These are phyloP conservation scores for Wallacemonas sp. DNA, from an alignment of 208 protist genomes.

Conservation along the genomic window DNA sequence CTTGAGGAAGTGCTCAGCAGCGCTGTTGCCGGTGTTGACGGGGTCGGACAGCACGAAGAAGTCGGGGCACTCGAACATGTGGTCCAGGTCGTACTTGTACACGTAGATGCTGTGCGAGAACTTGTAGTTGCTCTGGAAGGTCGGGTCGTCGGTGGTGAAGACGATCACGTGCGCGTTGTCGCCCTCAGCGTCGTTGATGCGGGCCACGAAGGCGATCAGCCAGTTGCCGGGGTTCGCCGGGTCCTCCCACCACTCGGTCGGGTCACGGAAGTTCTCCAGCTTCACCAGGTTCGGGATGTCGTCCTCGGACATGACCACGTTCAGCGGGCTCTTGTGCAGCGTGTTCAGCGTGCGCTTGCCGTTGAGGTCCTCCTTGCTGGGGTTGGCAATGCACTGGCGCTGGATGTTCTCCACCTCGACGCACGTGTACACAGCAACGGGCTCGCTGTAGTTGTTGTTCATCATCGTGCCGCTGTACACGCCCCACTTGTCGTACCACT, in stretches of 20 bases:
- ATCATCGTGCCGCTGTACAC: slow-evolving; percentile 53
- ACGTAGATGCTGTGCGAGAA: slow-evolving; percentile 44
- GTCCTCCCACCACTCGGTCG: slow-evolving; percentile 48
- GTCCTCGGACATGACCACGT: slow-evolving; percentile 32
- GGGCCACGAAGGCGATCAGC: slow-evolving; percentile 40
- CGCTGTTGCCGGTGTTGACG: slow-evolving; percentile 1
- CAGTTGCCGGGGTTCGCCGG: slow-evolving; percentile 30
- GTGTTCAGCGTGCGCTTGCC: slow-evolving; percentile 28
- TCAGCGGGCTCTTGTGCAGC: slow-evolving; percentile 32
- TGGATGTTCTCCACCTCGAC: slow-evolving; percentile 36
- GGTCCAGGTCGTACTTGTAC: slow-evolving; percentile 26
- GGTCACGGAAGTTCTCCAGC: slow-evolving; percentile 46
- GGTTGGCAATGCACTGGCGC: slow-evolving; percentile 50
- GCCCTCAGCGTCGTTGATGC: slow-evolving; percentile 28
- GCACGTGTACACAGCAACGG: slow-evolving; percentile 51
- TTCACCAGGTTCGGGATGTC: slow-evolving; percentile 32
- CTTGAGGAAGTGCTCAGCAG: slow-evolving; percentile 40
- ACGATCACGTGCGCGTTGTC: slow-evolving; percentile 45
- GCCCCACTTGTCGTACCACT: slow-evolving; percentile 45
- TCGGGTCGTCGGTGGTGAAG: slow-evolving; percentile 39
- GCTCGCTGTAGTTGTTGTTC: slow-evolving; percentile 31
- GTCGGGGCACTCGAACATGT: slow-evolving; percentile 50
- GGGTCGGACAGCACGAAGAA: slow-evolving; percentile 37
- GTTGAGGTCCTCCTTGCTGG: slow-evolving; percentile 18
- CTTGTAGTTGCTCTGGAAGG: slow-evolving; percentile 38